These are phyloP conservation scores for Mesembryanthemum crystallinum DNA, from an alignment of 148 eudicot genomes.

Conservation along the genomic window DNA sequence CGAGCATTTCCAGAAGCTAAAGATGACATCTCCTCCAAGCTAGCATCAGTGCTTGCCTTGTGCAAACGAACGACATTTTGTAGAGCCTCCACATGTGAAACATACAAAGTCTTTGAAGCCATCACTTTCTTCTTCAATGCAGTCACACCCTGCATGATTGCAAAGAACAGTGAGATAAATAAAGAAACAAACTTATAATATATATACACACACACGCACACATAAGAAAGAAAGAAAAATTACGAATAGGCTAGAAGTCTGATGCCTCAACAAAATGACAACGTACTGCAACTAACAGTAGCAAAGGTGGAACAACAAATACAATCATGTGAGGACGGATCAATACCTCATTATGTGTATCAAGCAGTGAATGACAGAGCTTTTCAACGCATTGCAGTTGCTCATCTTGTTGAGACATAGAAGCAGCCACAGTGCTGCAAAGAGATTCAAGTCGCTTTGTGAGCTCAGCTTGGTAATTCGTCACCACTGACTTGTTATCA, in stretches of 20 bases:
- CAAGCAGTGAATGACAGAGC: slow-evolving; percentile 62
- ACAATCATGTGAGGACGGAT: not conserved
- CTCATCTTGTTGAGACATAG: slow-evolving; percentile 68
- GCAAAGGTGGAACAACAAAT: not conserved
- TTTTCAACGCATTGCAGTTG: slow-evolving; percentile 65
- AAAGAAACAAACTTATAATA: not conserved
- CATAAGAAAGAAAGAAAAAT: not conserved
- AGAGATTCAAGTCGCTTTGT: slow-evolving; percentile 55
- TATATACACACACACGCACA: no score
- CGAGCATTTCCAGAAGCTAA: slow-evolving; percentile 52
- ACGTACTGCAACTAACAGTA: not conserved
- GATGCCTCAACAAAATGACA: not conserved
- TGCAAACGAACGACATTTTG: slow-evolving; percentile 90
- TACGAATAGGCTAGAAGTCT: not conserved
- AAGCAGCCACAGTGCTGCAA: slow-evolving; percentile 51
- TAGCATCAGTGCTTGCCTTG: slow-evolving; percentile 71
- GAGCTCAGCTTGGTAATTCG: slow-evolving; percentile 60
- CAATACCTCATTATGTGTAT: slow-evolving; percentile 66
- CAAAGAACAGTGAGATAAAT: not conserved
- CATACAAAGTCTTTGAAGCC: slow-evolving; percentile 55
- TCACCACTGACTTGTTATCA: slow-evolving; percentile 72
- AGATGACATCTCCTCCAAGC: slow-evolving; percentile 76
- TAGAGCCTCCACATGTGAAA: slow-evolving; percentile 83
- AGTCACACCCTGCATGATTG: slow-evolving; percentile 44
- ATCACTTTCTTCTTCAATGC: slow-evolving; percentile 71